Evolutionary conservation across 768 basidiomycete species (phyloP), one percentile per base, ranked within the genome.

Genomic region (Hirschioporus abietinus): DNA sequence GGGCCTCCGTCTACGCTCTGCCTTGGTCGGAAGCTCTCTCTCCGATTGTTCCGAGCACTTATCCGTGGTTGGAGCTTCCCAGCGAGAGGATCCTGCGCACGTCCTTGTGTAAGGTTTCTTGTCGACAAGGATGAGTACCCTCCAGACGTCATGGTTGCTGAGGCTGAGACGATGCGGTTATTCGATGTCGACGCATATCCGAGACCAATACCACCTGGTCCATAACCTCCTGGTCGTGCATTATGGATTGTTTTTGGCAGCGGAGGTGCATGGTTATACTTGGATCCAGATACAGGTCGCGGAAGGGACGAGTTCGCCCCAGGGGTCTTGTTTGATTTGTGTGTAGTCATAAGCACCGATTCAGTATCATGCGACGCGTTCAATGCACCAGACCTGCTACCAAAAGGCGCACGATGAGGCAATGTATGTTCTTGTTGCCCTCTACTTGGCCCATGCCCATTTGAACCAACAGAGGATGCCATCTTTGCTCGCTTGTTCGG

Each of bases 21-120:
- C 36, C 93, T 81, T 10, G 93, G 93, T 73, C 86, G 91, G 76
- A 94, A 95, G 75, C 92, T 94, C 78, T 94, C 92, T 69, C 89
- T 81, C 67, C 82, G 77, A 57, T 84, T 84, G 63, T 86, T 77
- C 57, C 81, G 76, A 34, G 83, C 82, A 71, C 74, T 79, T 81
- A 66, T 78, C 78, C 20, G 73, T 69, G 65, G 70, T 70, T n/a
- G 76, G 73, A 30, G 70, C 65, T 60, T 65, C 58, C 42, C 42
- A 17, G 35, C 30, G 25, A 5, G 58, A 36, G 59, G 64, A 26
- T 60, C 42, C 35, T 42, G 26, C 23, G 12, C 12, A 20, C 42
- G 42, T 3, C 12, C 42, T 3, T 52, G 42, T 15, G 42, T 15
- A 20, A 20, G 20, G 42, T 52, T 52, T 15, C 42, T 52, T 20